A percentile compares a stretch with the other conserved stretches of the same genome.
These are phyloP conservation scores for Xylariaceae sp. DNA, from an alignment of 2,329 filamentous ascomycete genomes.

Conservation along the genomic window DNA sequence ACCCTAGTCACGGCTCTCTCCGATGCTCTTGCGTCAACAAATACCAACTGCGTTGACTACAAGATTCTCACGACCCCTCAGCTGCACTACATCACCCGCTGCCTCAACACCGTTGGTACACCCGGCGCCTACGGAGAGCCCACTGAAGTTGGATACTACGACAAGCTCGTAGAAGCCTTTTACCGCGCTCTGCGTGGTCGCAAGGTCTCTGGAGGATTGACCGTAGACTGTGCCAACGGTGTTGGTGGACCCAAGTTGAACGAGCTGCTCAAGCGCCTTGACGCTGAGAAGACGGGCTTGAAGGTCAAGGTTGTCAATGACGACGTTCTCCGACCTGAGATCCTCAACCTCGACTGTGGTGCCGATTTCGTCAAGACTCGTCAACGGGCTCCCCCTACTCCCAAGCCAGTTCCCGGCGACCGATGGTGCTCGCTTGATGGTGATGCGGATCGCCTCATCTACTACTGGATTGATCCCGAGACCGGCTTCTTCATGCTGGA, in stretches of 20 bases:
- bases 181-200: slow-evolving; percentile 73
- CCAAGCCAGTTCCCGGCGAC: slow-evolving; percentile 68
- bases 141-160: slow-evolving; percentile 89
- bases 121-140: slow-evolving; percentile 82
- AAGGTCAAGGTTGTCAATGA: slow-evolving; percentile 89
- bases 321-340: slow-evolving; percentile 82
- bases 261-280: slow-evolving; percentile 78
- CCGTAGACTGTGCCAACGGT: slow-evolving; percentile 93
- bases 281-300: slow-evolving; percentile 62
- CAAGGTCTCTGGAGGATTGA: slow-evolving; percentile 67
- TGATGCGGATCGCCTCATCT: slow-evolving; percentile 91
- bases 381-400: slow-evolving; percentile 80
- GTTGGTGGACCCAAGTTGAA: slow-evolving; percentile 87
- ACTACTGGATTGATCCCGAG: slow-evolving; percentile 83
- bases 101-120: slow-evolving; percentile 86
- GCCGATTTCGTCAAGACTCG: slow-evolving; percentile 97
- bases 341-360: slow-evolving; percentile 87
- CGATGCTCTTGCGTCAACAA: slow-evolving; percentile 71
- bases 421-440: slow-evolving; percentile 90
- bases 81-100: slow-evolving; percentile 92
- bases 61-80: slow-evolving; percentile 96
- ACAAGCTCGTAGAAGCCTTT: slow-evolving; percentile 84
- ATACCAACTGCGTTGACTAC: slow-evolving; percentile 72
- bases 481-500: slow-evolving; percentile 88
- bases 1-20: slow-evolving; percentile 73